These are phyloP conservation scores for Taphrina pruni DNA, from an alignment of 1,139 yeast genomes.

Conservation along the genomic window DNA sequence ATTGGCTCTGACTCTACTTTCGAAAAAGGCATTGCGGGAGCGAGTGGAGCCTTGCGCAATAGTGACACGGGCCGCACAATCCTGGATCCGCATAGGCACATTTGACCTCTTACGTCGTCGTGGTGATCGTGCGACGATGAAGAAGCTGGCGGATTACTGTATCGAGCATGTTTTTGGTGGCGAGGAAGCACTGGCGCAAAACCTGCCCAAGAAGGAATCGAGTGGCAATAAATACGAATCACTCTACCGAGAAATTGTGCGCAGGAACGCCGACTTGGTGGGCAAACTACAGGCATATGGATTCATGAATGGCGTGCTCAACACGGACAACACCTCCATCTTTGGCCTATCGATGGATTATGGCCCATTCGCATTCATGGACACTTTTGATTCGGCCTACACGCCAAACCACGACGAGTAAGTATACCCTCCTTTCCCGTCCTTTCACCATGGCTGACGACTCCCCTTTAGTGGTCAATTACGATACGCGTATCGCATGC, in stretches of 20 bases:
- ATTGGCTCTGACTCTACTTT: constrained; percentile 70
- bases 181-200: constrained; percentile 50
- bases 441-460: not conserved
- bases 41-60: constrained; percentile 78
- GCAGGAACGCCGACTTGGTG: constrained; percentile 73
- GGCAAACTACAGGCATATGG: constrained; percentile 93
- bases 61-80: constrained; percentile 80
- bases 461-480: constrained; percentile 62
- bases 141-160: constrained; percentile 72
- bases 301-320: constrained; percentile 88
- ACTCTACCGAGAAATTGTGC: constrained; percentile 71
- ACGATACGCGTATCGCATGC: constrained; percentile 78
- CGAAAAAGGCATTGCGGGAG: constrained; percentile 79
- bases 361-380: constrained; percentile 93
- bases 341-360: constrained; percentile 87
- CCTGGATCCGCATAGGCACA: constrained; percentile 89
- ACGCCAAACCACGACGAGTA: constrained; percentile 76
- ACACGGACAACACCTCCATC: constrained; percentile 90
- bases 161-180: constrained; percentile 66
- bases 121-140: constrained; percentile 68
- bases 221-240: constrained; percentile 66
- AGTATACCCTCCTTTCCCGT: not conserved
- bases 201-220: constrained; percentile 39
- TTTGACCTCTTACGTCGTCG: constrained; percentile 83
- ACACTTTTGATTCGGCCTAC: constrained; percentile 76